These are phyloP conservation scores for Colletotrichum graminicola DNA, from an alignment of 2,329 filamentous ascomycete genomes.

Conservation along the genomic window DNA sequence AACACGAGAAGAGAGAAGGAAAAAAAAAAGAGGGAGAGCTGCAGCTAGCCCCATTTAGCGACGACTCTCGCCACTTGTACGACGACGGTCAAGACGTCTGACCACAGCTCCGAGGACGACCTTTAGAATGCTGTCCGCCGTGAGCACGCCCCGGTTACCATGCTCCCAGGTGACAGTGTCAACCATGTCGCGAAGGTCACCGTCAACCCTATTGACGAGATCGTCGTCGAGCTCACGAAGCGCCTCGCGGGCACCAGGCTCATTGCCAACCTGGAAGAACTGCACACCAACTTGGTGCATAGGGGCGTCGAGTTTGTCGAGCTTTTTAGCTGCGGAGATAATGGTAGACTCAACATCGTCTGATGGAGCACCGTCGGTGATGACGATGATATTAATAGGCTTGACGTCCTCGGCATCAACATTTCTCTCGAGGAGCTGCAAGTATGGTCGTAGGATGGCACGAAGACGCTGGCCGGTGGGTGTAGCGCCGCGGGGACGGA, in stretches of 20 bases:
- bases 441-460: constrained; percentile 79
- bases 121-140: constrained; percentile 82
- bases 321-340: constrained; percentile 73
- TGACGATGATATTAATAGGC: constrained; percentile 90
- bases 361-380: constrained; percentile 87
- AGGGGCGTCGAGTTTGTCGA: constrained; percentile 78
- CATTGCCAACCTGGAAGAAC: constrained; percentile 93
- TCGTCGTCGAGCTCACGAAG: constrained; percentile 82
- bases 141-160: constrained; percentile 61
- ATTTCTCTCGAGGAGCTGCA: constrained; percentile 58
- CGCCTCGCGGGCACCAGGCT: constrained; percentile 72
- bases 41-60: constrained; percentile 13
- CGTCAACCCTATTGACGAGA: constrained; percentile 65
- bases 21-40: not conserved
- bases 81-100: constrained; percentile 52
- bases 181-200: constrained; percentile 84
- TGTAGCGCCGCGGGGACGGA: constrained; percentile 75
- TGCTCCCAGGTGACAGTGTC: constrained; percentile 84
- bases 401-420: constrained; percentile 66
- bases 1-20: constrained; percentile 5
- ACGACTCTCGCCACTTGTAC: constrained; percentile 38
- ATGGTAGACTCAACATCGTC: constrained; percentile 84
- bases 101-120: constrained; percentile 84
- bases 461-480: constrained; percentile 80
- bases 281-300: constrained; percentile 91